Conservation (phyloP, 208 protist genomes). For the Lotmaria passim region DNA sequence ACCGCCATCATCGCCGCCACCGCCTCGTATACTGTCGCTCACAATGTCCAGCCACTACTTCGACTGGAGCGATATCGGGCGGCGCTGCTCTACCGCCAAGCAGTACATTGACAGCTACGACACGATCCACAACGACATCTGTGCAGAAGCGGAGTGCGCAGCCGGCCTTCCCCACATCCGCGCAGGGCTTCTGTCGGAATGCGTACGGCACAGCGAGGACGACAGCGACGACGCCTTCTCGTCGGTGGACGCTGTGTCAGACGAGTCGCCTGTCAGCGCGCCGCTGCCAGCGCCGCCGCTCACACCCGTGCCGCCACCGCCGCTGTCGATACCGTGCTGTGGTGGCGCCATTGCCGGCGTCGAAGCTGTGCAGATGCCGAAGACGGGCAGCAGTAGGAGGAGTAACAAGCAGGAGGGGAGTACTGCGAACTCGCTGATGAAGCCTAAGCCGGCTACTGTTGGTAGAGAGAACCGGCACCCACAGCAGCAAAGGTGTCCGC, state of each 20-base stretch:
- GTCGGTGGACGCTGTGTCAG: not conserved
- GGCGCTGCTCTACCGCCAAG: not conserved
- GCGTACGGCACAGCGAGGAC: not conserved
- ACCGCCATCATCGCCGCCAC: no score
- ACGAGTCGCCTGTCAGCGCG: not conserved
- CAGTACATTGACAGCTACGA: not conserved
- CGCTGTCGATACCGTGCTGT: not conserved
- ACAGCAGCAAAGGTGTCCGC: not conserved
- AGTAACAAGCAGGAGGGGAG: no score
- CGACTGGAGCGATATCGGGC: slow-evolving; percentile 1
- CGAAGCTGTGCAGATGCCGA: not conserved
- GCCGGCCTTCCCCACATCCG: no score
- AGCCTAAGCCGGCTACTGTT: no score
- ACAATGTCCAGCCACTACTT: not conserved
- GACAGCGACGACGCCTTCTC: not conserved
- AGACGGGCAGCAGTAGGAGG: not conserved
- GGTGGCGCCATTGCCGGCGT: slow-evolving; percentile 1
- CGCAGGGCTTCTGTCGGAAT: no score
- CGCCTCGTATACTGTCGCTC: no score
- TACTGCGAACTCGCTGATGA: no score
- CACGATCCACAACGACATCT: no score
- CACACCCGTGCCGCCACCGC: slow-evolving; percentile 1
- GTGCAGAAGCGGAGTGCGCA: no score
- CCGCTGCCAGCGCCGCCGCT: not conserved
- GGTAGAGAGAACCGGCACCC: no score